Percentiles rank a stretch among this genome's conserved stretches.
These are phyloP conservation scores for Cordyceps pruinosa DNA, from an alignment of 2,329 filamentous ascomycete genomes.

Conservation along the genomic window DNA sequence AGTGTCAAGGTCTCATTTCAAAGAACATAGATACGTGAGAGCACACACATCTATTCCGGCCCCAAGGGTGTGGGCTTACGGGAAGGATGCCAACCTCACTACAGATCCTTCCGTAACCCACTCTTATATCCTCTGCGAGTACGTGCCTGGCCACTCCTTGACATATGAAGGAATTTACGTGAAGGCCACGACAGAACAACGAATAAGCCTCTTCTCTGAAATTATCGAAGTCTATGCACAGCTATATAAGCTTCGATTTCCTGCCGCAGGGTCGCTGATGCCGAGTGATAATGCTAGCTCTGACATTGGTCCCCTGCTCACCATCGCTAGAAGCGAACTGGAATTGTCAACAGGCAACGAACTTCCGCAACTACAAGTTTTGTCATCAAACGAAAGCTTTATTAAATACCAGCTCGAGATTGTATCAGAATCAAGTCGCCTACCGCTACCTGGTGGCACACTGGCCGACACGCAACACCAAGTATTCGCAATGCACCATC, in stretches of 20 bases:
- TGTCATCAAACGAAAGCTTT: neutral
- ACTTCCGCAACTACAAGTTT: neutral
- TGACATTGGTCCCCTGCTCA: neutral
- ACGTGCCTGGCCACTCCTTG: neutral
- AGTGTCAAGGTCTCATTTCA: too few species aligned
- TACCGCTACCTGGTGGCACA: neutral
- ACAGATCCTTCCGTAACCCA: neutral
- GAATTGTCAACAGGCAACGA: neutral
- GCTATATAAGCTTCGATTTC: neutral
- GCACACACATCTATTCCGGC: neutral
- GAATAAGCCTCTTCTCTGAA: neutral
- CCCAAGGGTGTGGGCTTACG: neutral
- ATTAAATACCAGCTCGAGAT: neutral
- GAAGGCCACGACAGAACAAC: neutral
- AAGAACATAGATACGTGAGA: neutral
- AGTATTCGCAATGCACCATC: neutral
- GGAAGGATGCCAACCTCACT: neutral
- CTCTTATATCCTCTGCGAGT: neutral
- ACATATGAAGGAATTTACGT: neutral
- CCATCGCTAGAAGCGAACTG: neutral
- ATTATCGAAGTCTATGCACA: neutral
- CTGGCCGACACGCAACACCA: neutral
- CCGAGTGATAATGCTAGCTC: neutral
- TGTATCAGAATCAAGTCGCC: neutral
- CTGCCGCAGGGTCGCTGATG: neutral